Conservation (phyloP, 2,329 filamentous ascomycete species). For the Pyrenophora seminiperda region DNA sequence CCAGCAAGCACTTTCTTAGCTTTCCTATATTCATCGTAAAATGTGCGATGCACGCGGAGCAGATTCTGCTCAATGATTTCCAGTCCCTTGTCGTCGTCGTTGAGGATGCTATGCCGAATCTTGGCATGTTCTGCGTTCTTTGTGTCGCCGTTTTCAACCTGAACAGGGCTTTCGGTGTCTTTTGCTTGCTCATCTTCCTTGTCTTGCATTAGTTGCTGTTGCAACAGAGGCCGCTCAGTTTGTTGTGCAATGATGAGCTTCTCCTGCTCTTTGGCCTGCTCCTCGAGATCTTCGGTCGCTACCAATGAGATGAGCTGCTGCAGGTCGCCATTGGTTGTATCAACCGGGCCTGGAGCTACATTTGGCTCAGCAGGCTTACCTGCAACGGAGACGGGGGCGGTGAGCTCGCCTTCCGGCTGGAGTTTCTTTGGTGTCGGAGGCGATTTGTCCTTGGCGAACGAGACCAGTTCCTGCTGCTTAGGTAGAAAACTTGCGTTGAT, state of each 20-base stretch:
- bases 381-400: constrained; percentile 24
- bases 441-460: constrained; percentile 29
- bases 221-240: constrained; percentile 83
- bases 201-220: constrained; percentile 89
- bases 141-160: constrained; percentile 48
- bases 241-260: constrained; percentile 87
- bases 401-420: constrained; percentile 21
- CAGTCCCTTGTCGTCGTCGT: constrained; percentile 87
- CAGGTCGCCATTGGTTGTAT: constrained; percentile 66
- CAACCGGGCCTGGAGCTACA: constrained; percentile 40
- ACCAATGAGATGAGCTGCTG: constrained; percentile 78
- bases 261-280: constrained; percentile 84
- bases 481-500: constrained; percentile 98
- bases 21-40: constrained; percentile 81
- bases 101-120: constrained; percentile 75
- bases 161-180: constrained; percentile 53
- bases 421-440: constrained; percentile 22
- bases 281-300: constrained; percentile 71
- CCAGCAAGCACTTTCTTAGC: constrained; percentile 51
- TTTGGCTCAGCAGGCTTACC: constrained; percentile 29
- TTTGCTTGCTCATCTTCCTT: constrained; percentile 73
- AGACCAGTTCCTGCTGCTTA: constrained; percentile 61
- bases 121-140: constrained; percentile 45
- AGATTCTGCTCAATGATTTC: constrained; percentile 76
- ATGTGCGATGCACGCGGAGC: constrained; percentile 73